phyloP scores from a whole-genome alignment of 345 rosid species.

The Murraya koenigii region DNA sequence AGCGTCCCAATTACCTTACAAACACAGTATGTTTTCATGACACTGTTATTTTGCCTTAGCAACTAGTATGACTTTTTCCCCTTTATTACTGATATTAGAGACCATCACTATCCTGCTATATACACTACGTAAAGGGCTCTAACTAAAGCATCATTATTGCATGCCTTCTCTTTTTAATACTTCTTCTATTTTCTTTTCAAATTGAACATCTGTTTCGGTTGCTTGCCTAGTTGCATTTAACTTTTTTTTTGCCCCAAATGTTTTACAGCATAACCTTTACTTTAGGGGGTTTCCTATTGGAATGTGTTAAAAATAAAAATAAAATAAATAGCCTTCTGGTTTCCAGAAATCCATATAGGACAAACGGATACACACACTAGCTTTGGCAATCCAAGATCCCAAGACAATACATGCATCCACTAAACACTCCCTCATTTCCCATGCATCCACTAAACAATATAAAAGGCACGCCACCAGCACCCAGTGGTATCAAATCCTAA shows the following conservation, averaged over 20 bases:
- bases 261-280: neutral
- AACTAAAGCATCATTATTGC: neutral
- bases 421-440: constrained; percentile 12
- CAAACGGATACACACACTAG: constrained; percentile 19
- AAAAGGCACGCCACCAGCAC: constrained; percentile 12
- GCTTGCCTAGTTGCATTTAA: no score
- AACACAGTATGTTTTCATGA: neutral
- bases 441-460: constrained; percentile 41
- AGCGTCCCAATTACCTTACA: no score
- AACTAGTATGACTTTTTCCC: neutral
- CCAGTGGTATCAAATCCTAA: constrained; percentile 5
- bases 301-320: neutral
- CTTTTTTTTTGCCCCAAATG: neutral
- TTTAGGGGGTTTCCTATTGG: neutral
- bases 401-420: constrained; percentile 12
- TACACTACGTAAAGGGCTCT: neutral
- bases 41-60: neutral
- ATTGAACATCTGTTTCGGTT: neutral
- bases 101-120: neutral
- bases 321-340: neutral
- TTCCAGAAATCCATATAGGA: constrained; percentile 31
- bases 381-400: constrained; percentile 38
- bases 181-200: neutral
- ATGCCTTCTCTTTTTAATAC: neutral
- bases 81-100: neutral